Conservation (phyloP, 2,329 filamentous ascomycete species). For the Chaetomium sp. region DNA sequence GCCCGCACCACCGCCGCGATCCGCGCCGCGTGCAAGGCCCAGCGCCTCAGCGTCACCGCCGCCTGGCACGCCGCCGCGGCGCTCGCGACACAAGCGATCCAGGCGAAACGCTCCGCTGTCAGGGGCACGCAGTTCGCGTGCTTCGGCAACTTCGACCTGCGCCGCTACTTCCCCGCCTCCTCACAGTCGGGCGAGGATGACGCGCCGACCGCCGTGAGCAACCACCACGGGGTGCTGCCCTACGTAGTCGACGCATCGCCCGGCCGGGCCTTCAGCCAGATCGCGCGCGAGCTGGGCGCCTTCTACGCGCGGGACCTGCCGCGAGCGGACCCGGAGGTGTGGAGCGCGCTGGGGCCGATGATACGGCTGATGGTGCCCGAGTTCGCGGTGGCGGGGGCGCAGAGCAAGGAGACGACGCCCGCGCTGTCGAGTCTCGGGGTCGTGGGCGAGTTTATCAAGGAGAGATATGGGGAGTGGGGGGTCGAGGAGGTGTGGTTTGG, state of each 20-base stretch:
- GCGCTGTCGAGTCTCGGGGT: background rate
- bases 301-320: background rate
- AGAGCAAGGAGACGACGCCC: background rate
- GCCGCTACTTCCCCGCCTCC: background rate
- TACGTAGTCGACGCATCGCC: background rate
- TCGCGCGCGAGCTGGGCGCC: background rate
- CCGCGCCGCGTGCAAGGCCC: background rate
- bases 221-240: background rate
- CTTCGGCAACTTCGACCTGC: constrained; percentile 2
- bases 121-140: constrained; percentile 1
- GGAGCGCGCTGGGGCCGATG: background rate
- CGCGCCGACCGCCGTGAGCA: background rate
- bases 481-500: constrained; percentile 1
- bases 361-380: background rate
- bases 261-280: background rate
- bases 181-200: background rate
- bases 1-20: background rate
- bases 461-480: background rate
- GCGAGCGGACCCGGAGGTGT: background rate
- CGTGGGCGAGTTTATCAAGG: background rate
- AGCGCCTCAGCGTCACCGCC: background rate
- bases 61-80: background rate
- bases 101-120: background rate
- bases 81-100: background rate
- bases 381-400: background rate